Evolutionary conservation across 164 flowering plant species (phyloP).

Genomic region (Kalanchoe fedtschenkoi): DNA sequence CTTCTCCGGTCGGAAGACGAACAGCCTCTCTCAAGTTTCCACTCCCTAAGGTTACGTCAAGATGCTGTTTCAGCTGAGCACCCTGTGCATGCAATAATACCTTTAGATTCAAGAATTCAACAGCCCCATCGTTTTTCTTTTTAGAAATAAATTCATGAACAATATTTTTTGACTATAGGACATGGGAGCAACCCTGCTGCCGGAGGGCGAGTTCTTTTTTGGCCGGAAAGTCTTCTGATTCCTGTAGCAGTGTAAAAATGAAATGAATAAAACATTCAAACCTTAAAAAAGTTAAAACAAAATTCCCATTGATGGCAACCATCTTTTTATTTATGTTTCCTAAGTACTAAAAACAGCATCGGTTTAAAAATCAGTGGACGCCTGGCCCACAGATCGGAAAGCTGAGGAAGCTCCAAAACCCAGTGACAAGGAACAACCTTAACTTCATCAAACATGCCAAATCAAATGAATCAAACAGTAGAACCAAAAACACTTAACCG

Average conservation of each 20-base stretch:
- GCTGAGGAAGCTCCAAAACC: too few species aligned
- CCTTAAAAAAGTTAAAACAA: neutral
- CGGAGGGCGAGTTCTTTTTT: conserved; percentile 55
- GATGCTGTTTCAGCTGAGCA: conserved; percentile 89
- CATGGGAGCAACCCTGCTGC: conserved; percentile 37
- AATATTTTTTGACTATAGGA: neutral
- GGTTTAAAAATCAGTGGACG: too few species aligned
- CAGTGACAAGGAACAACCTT: too few species aligned
- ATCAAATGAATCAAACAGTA: neutral
- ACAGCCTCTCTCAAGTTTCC: conserved; percentile 99
- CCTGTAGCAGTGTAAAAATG: conserved; percentile 15
- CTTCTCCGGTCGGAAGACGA: conserved; percentile 98
- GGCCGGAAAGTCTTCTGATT: conserved; percentile 77
- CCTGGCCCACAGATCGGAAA: too few species aligned
- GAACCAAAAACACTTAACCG: too few species aligned
- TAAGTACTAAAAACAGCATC: neutral
- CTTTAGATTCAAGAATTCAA: too few species aligned
- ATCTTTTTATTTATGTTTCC: neutral
- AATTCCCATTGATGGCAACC: too few species aligned
- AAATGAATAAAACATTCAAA: neutral
- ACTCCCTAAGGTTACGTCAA: conserved; percentile 99
- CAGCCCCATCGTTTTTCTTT: too few species aligned
- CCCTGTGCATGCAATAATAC: conserved; percentile 39
- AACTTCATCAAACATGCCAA: neutral
- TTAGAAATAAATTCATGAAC: too few species aligned